Base-by-base conservation (phyloP, 2,329 filamentous ascomycete species). In the Cladophialophora exuberans region DNA sequence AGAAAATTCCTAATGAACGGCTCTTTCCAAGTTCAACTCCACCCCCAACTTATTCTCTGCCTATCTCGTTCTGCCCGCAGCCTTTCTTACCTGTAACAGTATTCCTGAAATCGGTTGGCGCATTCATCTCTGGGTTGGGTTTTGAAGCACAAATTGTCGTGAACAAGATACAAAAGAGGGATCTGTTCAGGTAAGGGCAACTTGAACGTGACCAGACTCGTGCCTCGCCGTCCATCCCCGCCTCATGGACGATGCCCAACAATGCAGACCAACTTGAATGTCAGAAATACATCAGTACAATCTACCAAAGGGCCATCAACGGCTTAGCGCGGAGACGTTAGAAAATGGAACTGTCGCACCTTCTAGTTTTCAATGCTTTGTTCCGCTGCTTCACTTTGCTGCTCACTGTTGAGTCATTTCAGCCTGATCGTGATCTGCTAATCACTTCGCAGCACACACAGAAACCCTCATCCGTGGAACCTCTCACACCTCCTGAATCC, bases 181-280 rank as follows among this genome's bases (percentile, higher is more conserved):
- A 41, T 39, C 39, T 33, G 30, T 33, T 30, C 46, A 39, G 46
- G 46, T 41, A 49, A 49, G 46, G 46, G 13, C 30, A 17, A 36
- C 46, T 35, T 49, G n/a, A n/a, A n/a, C n/a, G n/a, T n/a, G 22
- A 41, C 31, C n/a, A 36, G 15, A 20, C 46, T 39, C 22, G 18
- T 25, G 35, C 46, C 15, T 49, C 11, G 46, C 25, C 26, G 26
- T 39, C 10, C 18, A 20, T 25, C 46, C 45, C 46, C 46, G 22
- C 46, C 46, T 41, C 30, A n/a, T 39, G 46, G 20, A 49, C 39
- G 39, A 49, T 20, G 26, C 46, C 23, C 35, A 28, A 41, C 46
- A 39, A n/a, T 28, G 38, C 15, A 23, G 39, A 10, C 11, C 39
- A 30, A 23, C 20, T 49, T 22, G 7, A 23, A 22, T 11, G 13